phyloP scores from a whole-genome alignment of 441 rosid species.

The Pelargonium exstipulatum region DNA sequence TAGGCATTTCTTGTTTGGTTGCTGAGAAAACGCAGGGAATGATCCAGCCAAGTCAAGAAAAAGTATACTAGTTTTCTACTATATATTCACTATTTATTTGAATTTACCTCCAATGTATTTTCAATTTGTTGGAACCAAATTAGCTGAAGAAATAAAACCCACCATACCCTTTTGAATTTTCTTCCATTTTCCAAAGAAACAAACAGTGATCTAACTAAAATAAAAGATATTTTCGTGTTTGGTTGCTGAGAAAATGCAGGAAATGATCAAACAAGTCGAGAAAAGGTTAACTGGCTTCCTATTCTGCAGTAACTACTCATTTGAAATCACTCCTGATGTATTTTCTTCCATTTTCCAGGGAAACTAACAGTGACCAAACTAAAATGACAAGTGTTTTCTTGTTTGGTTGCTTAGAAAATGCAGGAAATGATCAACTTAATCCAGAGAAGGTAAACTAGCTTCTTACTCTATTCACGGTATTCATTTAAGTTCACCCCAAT shows the following conservation, averaged over 20 bases:
- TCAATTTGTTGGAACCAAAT: neutral
- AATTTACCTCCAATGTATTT: neutral
- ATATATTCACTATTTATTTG: neutral
- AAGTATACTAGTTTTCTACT: neutral
- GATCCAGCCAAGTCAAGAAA: neutral
- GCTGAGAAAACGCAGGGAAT: neutral
- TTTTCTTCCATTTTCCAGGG: neutral
- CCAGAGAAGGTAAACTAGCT: neutral
- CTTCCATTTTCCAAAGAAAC: neutral
- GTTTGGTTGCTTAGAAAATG: neutral
- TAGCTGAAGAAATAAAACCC: neutral
- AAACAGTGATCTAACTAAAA: neutral
- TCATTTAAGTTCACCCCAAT: neutral
- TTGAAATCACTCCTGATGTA: too few relatives aligned
- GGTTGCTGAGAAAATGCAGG: neutral
- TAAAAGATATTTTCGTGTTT: neutral
- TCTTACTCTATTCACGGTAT: neutral
- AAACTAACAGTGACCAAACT: neutral
- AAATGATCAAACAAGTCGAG: neutral
- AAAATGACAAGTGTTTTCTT: neutral
- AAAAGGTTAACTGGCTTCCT: neutral
- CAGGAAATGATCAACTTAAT: neutral
- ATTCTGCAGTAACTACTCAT: neutral
- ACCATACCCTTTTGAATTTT: neutral
- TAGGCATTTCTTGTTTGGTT: neutral